Base-by-base conservation (phyloP, 176 grass and related monocot species). In the Rhynchospora tenuis region DNA sequence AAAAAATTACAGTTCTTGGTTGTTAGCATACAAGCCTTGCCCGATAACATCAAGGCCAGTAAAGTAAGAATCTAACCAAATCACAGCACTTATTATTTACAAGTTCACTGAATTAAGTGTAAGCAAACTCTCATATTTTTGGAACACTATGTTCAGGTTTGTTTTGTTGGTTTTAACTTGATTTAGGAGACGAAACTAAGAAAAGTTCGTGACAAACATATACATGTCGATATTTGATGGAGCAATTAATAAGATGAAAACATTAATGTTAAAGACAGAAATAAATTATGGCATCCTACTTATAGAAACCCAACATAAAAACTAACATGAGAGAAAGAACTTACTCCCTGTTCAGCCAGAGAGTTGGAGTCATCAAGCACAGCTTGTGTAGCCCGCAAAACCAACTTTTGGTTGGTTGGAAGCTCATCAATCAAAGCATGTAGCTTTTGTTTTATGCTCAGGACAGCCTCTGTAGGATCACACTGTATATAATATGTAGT, bases 401-500 rank as follows among this genome's bases (percentile, higher is more conserved):
- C 28, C 84, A 93, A 73, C 9, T 83, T 64, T 79, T 97, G 91
- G 77, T 83, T 86, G 63, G 56, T 79, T 55, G 78, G 82, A 80
- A 86, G 74, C 23, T 89, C 86, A 54, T 92, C 86, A 68, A 91
- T 80, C 29, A 94, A 61, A 5, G 66, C 72, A 62, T 92, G 91
- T 62, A 97, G 48, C 84, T 94, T 94, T 81, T 92, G 88, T 79
- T 97, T 94, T 77, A 97, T 90, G 64, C 86, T 85, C 42, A 94
- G 56, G 86, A 80, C 12, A 2, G 86, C 94, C 47, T 97, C 91
- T 31, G 91, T 90, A 68, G 88, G 89, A 77, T 94, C 89, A 56
- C 94, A 92, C 46, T 92, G 89, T 67, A 97, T 75, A 86, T 88
- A 97, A 82, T 94, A 97, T 44, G 94, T 94, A 19, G 66, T 88